Base-by-base conservation (phyloP, 768 basidiomycete species). In the Tulasnella sp. region DNA sequence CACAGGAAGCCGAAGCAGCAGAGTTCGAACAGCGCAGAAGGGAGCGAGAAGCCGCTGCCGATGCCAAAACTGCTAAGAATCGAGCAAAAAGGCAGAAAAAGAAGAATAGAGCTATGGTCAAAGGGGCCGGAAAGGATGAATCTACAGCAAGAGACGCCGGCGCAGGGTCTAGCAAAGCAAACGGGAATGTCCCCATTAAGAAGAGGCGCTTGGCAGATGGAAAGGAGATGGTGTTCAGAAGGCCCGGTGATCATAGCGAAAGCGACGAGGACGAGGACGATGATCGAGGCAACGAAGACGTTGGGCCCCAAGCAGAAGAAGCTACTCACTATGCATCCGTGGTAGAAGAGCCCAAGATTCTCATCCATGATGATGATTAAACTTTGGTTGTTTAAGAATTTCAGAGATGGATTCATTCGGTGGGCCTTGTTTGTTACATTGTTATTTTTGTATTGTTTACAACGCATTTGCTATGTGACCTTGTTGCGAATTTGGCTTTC, bases 61-160 rank as follows among this genome's bases (percentile, higher is more conserved):
- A 93, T 40, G 79, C 82, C 2, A 95, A 91, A 69, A 96, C 93
- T 0, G 81, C 88, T 10, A 98, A 91, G 69, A 99, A 99, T 64
- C 76, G 95, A 16, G 85, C 86, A 13, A 96, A 86, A 64, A 70
- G 95, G 39, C 85, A 82, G 65, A 95, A 93, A 72, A 88, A 89
- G 71, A 98, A 92, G 64, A 82, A 12, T 20, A 25, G 20, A 28
- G 33, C 33, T 25, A 37, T 34, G 45, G 53, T 28, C 33, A 37
- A 45, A 28, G 40, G 48, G 31, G 6, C 33, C 25, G 40, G 28
- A 22, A 27, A 41, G n/a, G 24, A 32, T n/a, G 41, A 40, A 41
- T 10, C 5, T 4, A 22, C 33, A 32, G 16, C 28, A 16, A 15
- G 27, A 7, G 5, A 13, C 25, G 16, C 31, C 44, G 20, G 28